A percentile compares a stretch with the other conserved stretches of the same genome.
Conservation (phyloP, 192 early-diverging fungal genomes). For the Podila clonocystis region DNA sequence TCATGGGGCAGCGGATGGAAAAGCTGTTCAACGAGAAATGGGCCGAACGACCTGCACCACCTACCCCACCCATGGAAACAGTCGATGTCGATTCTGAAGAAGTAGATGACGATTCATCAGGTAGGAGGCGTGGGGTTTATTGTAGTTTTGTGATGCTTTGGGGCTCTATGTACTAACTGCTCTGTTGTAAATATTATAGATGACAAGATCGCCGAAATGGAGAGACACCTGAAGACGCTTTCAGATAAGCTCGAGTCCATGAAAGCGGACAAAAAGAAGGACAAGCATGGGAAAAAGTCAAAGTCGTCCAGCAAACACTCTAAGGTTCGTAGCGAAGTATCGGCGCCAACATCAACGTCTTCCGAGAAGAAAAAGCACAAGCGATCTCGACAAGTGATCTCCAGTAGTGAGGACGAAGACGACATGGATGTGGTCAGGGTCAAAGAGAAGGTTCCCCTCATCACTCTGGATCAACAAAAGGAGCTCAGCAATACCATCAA, state of each 20-base stretch:
- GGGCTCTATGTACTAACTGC: neutral
- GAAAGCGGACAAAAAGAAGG: constrained; percentile 49
- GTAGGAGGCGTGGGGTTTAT: neutral
- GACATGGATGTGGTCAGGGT: constrained; percentile 14
- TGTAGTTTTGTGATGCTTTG: neutral
- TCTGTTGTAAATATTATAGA: constrained; percentile 13
- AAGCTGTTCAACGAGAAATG: constrained; percentile 77
- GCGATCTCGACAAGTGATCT: constrained; percentile 28
- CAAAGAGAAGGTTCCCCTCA: constrained; percentile 55
- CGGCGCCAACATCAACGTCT: constrained; percentile 18
- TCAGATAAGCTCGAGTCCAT: constrained; percentile 38
- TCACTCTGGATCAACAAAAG: constrained; percentile 91
- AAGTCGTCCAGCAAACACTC: constrained; percentile 8
- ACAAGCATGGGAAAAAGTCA: constrained; percentile 35
- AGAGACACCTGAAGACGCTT: constrained; percentile 36
- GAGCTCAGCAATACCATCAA: constrained; percentile 83
- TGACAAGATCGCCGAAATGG: constrained; percentile 51
- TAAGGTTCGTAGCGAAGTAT: constrained; percentile 13
- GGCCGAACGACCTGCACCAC: constrained; percentile 56
- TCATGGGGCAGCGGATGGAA: constrained; percentile 73
- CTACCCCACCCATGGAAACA: constrained; percentile 10
- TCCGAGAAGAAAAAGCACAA: constrained; percentile 32
- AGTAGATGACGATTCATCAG: constrained; percentile 33
- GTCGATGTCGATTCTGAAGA: constrained; percentile 28
- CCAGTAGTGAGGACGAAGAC: constrained; percentile 18